Base-by-base conservation (phyloP, 1,284 basidiomycete species). In the Lentinula novae-zelandiae region DNA sequence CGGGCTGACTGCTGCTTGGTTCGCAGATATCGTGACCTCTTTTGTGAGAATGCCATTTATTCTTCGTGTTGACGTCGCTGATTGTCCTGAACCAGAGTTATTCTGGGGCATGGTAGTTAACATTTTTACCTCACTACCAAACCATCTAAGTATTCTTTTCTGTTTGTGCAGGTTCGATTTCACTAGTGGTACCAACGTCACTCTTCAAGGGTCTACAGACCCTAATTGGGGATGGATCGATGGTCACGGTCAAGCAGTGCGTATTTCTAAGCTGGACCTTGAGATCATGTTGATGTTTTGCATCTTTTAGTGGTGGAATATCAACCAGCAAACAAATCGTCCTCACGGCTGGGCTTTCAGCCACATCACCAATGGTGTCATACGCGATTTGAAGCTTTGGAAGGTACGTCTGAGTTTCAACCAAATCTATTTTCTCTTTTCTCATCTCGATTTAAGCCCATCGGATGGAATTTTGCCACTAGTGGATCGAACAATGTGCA, bases 221-320 rank as follows among this genome's bases (percentile, higher is more conserved):
- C 79, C 82, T 0, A 61, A 81, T 2, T 83, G 82, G 81, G 84
- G 84, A 12, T 86, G 84, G 84, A 77, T 87, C 0, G 81, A 86
- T 62, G 79, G 73, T 0, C 79, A 86, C 62, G 85, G 85, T 2
- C 84, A 86, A 73, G 74, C 75, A 52, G 82, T 83, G 61, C 58
- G 75, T 65, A 1, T 36, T 38, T 27, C 53, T 39, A 60, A 22
- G 13, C 22, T 53, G 1, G 66, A 48, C 22, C 39, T 20, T 0
- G 9, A 58, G 9, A 15, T 38, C 34, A 42, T n/a, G 15, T 51
- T 50, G 22, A 17, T 27, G 20, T 46, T 15, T 52, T 36, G 46
- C 46, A 40, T 17, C 31, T 22, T 40, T 53, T 57, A 84, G 81
- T 87, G 85, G 85, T 87, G 85, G 84, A 79, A 85, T 64, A 75